Conservation (phyloP, 805 yeast genomes). For the Zygoascus ofunaensis region DNA sequence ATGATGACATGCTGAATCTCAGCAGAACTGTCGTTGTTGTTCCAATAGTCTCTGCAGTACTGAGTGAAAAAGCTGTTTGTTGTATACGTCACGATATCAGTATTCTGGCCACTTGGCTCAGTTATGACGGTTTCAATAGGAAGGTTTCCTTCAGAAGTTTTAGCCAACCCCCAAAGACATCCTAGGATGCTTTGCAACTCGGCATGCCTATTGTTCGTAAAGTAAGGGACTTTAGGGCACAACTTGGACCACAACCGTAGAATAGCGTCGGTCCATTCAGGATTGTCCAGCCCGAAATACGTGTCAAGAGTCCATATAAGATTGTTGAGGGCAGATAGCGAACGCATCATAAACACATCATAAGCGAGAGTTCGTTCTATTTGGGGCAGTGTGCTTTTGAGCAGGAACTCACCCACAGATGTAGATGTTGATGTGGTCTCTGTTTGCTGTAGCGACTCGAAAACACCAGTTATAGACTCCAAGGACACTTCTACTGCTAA, state of each 20-base stretch:
- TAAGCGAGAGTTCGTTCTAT: constrained; percentile 27
- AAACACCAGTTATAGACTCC: background rate
- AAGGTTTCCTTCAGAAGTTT: constrained; percentile 21
- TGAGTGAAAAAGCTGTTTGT: constrained; percentile 6
- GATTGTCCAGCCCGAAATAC: constrained; percentile 19
- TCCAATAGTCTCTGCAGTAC: constrained; percentile 14
- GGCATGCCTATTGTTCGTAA: constrained; percentile 21
- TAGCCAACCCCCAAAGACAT: constrained; percentile 37
- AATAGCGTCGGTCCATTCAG: constrained; percentile 32
- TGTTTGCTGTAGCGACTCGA: background rate
- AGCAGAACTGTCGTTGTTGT: constrained; percentile 6
- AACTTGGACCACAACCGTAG: constrained; percentile 21
- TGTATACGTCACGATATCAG: background rate
- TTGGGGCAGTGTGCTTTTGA: constrained; percentile 10
- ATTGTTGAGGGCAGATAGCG: constrained; percentile 63
- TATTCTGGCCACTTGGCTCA: background rate
- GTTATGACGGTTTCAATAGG: constrained; percentile 5
- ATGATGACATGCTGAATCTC: constrained; percentile 34
- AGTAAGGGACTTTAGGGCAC: constrained; percentile 14
- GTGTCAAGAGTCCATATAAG: constrained; percentile 48
- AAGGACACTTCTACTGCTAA: background rate
- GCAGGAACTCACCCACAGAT: constrained; percentile 7
- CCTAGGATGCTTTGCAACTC: constrained; percentile 31
- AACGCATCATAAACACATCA: constrained; percentile 44
- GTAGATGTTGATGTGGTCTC: constrained; percentile 1